Conservation (phyloP, 768 basidiomycete genomes). For the Rhodocollybia butyracea region DNA sequence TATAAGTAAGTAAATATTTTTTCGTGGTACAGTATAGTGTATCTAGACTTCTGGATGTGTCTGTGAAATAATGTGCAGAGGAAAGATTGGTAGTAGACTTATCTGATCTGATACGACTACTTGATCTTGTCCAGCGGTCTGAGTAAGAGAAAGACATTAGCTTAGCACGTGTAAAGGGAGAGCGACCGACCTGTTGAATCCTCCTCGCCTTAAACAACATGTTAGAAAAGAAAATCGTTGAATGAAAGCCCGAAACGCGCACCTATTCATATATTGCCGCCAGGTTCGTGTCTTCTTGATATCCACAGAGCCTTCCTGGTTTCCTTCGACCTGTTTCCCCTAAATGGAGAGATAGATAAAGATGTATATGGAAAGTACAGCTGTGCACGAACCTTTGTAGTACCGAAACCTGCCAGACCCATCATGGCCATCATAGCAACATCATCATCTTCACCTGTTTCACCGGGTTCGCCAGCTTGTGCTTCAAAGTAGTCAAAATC, state of each 20-base stretch:
- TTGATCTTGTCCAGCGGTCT: slow-evolving; percentile 97
- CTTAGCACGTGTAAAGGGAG: slow-evolving; percentile 11
- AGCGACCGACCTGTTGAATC: slow-evolving; percentile 68
- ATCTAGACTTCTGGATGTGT: slow-evolving; percentile 14
- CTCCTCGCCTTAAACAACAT: slow-evolving; percentile 57
- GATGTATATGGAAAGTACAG: not conserved
- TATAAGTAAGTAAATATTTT: too few species aligned
- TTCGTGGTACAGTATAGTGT: too few species aligned
- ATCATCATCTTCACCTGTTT: slow-evolving; percentile 62
- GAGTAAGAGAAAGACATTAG: slow-evolving; percentile 16
- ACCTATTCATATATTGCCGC: slow-evolving; percentile 99
- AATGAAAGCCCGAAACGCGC: slow-evolving; percentile 19
- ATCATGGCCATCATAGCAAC: slow-evolving; percentile 86
- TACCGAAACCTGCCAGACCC: slow-evolving; percentile 85
- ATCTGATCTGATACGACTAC: slow-evolving; percentile 28
- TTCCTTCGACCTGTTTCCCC: slow-evolving; percentile 80
- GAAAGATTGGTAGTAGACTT: not conserved
- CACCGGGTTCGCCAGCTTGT: slow-evolving; percentile 42
- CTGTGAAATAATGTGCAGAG: slow-evolving; percentile 2
- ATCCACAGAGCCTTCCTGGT: slow-evolving; percentile 66
- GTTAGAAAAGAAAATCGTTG: slow-evolving; percentile 10
- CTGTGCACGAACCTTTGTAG: slow-evolving; percentile 69
- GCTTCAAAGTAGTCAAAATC: slow-evolving; percentile 31
- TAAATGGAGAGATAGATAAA: slow-evolving; percentile 21
- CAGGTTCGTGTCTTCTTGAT: slow-evolving; percentile 86